A percentile compares a stretch with the other conserved stretches of the same genome.
These are phyloP conservation scores for Primulina huaijiensis DNA, from an alignment of 257 asterid genomes.

Conservation along the genomic window DNA sequence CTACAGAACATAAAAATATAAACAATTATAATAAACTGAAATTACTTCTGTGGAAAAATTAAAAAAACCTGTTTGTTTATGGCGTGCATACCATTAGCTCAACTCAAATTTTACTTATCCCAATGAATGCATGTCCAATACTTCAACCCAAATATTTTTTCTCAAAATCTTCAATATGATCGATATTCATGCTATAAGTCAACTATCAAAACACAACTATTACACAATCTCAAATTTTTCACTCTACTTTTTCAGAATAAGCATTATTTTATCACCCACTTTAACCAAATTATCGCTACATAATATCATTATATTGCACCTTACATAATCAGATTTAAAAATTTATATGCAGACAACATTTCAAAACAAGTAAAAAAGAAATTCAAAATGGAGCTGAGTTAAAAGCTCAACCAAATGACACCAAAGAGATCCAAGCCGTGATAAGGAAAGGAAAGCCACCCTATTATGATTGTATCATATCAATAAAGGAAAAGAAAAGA, in stretches of 20 bases:
- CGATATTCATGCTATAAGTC: not conserved
- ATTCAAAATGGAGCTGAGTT: not conserved
- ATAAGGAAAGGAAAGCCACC: not conserved
- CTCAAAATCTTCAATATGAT: not conserved
- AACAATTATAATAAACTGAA: slow-evolving; percentile 2
- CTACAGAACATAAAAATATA: slow-evolving; percentile 40
- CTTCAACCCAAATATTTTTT: slow-evolving; percentile 7
- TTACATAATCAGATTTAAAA: too few relatives aligned
- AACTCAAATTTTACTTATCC: not conserved
- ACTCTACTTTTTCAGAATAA: too few relatives aligned
- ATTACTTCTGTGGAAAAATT: not conserved
- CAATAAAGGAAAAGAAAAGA: too few relatives aligned
- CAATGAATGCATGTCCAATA: not conserved
- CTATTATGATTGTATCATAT: not conserved
- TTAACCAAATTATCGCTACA: not conserved
- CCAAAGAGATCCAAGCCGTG: not conserved
- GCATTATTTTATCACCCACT: not conserved
- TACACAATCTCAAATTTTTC: not conserved
- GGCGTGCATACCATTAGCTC: not conserved
- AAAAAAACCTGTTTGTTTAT: not conserved
- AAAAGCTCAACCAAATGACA: not conserved
- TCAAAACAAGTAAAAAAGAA: too few relatives aligned
- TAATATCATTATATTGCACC: too few relatives aligned
- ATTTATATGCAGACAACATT: not conserved
- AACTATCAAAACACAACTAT: not conserved